phyloP scores from a whole-genome alignment of 2,329 filamentous ascomycete species.

The Monilinia laxa region DNA sequence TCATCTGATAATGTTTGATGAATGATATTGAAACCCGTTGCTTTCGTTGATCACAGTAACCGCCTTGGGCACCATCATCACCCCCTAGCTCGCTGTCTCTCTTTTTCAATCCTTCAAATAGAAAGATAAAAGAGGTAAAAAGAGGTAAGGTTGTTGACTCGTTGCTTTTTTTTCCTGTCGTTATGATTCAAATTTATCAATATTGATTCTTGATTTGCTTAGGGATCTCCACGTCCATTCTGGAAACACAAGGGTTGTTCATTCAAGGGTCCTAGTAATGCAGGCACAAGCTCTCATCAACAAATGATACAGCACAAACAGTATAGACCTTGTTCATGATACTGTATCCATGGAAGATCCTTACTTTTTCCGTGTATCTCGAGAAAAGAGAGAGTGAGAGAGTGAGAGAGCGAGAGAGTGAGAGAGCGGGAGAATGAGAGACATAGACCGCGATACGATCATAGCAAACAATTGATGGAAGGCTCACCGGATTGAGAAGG shows the following conservation, averaged over 20 bases:
- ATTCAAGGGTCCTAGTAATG: conserved; percentile 12
- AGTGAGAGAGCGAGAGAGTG: too few relatives aligned
- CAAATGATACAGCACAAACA: background rate
- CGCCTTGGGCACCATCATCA: background rate
- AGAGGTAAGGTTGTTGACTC: conserved; percentile 17
- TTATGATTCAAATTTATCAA: conserved; percentile 18
- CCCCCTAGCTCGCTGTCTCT: background rate
- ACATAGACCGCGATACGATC: conserved; percentile 13
- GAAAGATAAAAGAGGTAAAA: background rate
- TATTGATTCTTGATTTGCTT: conserved; percentile 22
- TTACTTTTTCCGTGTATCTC: conserved; percentile 10
- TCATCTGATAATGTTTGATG: conserved; percentile 11
- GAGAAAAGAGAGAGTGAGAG: background rate
- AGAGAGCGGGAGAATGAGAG: background rate
- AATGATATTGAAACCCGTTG: conserved; percentile 19
- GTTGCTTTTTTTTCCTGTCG: conserved; percentile 1
- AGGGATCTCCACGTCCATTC: conserved; percentile 19
- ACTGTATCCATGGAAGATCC: conserved; percentile 15
- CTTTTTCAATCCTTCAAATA: background rate
- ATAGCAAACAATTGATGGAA: conserved; percentile 8
- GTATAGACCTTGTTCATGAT: conserved; percentile 3
- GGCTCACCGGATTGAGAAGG: too few relatives aligned
- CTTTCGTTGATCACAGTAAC: conserved; percentile 14
- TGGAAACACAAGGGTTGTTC: conserved; percentile 11
- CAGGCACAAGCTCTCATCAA: conserved; percentile 7